phyloP scores from a whole-genome alignment of 1,284 basidiomycete genomes.

The Schizophyllum amplum region DNA sequence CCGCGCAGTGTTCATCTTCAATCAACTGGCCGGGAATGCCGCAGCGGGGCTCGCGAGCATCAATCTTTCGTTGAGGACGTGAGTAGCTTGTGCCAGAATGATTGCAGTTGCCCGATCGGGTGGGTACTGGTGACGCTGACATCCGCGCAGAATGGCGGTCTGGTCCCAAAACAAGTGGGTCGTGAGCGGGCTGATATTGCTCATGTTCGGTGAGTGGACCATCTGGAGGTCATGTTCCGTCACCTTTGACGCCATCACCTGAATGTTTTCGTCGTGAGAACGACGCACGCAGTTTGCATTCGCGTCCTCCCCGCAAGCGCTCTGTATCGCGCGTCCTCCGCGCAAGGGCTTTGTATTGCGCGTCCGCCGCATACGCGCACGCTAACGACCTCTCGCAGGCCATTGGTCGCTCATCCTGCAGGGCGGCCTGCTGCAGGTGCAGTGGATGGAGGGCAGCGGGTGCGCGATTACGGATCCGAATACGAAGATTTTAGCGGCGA shows the following conservation, averaged over 20 bases:
- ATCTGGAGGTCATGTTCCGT: too few relatives aligned
- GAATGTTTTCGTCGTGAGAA: too few relatives aligned
- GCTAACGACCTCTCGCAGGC: background rate
- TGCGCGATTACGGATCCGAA: constrained; percentile 51
- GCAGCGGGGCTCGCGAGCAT: constrained; percentile 70
- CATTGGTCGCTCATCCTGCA: constrained; percentile 76
- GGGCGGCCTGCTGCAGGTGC: constrained; percentile 27
- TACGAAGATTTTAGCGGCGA: constrained; percentile 49
- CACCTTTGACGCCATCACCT: too few relatives aligned
- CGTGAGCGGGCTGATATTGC: constrained; percentile 40
- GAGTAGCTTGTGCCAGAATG: background rate
- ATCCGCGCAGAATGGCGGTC: constrained; percentile 49
- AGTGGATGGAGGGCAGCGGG: constrained; percentile 9
- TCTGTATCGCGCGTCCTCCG: too few relatives aligned
- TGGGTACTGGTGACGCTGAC: constrained; percentile 2
- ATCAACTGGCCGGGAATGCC: constrained; percentile 56
- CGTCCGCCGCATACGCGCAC: too few relatives aligned
- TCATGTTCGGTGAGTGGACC: constrained; percentile 44
- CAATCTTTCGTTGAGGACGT: constrained; percentile 72
- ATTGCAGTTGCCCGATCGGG: background rate
- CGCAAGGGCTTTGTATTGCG: too few relatives aligned
- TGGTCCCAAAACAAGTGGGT: constrained; percentile 59
- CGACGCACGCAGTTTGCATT: too few relatives aligned
- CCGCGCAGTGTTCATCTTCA: constrained; percentile 67
- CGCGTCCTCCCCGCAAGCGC: too few relatives aligned